A percentile compares a stretch with the other conserved stretches of the same genome.
These are phyloP conservation scores for Kwoniella botswanensis DNA, from an alignment of 768 basidiomycete genomes.

Conservation along the genomic window DNA sequence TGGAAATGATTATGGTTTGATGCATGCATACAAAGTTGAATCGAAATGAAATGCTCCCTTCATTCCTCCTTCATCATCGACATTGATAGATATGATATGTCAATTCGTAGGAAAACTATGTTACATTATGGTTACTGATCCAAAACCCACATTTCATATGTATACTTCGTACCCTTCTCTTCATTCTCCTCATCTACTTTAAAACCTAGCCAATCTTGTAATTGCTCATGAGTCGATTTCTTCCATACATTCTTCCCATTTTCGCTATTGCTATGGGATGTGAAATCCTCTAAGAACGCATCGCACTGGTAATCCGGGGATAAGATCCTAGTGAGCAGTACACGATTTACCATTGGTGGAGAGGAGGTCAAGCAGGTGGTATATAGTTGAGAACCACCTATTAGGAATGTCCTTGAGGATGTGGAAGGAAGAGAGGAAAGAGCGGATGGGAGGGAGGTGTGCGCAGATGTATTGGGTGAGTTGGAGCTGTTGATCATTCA, in stretches of 20 bases:
- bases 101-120: no score
- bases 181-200: conserved; percentile 76
- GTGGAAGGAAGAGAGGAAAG: conserved; percentile 21
- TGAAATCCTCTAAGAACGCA: conserved; percentile 80
- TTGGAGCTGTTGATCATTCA: conserved; percentile 6
- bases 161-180: conserved; percentile 82
- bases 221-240: conserved; percentile 66
- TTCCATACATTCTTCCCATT: conserved; percentile 62
- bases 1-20: not conserved
- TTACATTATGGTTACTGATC: not conserved
- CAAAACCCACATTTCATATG: conserved; percentile 92
- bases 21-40: not conserved
- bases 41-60: no score
- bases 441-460: conserved; percentile 24
- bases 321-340: conserved; percentile 83
- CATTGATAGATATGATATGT: not conserved
- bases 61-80: no score
- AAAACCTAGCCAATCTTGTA: conserved; percentile 79
- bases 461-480: conserved; percentile 32
- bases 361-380: conserved; percentile 64
- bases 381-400: conserved; percentile 91
- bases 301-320: conserved; percentile 83
- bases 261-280: not conserved
- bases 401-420: conserved; percentile 72
- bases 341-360: conserved; percentile 69